phyloP scores from a whole-genome alignment of 2,329 filamentous ascomycete genomes.

The Aulographum hederae region DNA sequence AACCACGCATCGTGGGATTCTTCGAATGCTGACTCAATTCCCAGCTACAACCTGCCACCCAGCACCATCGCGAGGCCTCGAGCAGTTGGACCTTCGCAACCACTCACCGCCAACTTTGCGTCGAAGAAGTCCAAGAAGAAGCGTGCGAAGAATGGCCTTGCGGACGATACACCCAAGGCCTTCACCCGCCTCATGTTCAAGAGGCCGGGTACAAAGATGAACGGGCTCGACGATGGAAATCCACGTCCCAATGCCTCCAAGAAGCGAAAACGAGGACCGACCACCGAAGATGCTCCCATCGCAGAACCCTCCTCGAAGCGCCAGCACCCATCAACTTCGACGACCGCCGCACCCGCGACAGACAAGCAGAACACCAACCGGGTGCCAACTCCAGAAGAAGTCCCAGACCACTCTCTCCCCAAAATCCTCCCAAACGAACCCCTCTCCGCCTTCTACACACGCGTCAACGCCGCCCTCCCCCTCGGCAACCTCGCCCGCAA shows the following conservation, averaged over 20 bases:
- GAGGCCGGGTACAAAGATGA: constrained; percentile 35
- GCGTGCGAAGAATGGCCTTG: no score
- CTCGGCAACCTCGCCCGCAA: constrained; percentile 45
- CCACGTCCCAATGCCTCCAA: constrained; percentile 22
- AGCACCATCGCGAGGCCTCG: constrained; percentile 40
- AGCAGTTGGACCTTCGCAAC: constrained; percentile 11
- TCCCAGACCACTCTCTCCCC: constrained; percentile 24
- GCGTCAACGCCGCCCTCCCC: constrained; percentile 73
- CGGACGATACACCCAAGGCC: constrained; percentile 74
- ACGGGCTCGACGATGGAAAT: constrained; percentile 55
- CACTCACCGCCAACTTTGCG: neutral
- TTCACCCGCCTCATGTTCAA: constrained; percentile 74
- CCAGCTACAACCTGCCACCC: constrained; percentile 40
- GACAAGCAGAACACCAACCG: constrained; percentile 6
- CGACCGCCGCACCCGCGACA: neutral
- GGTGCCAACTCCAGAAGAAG: constrained; percentile 3
- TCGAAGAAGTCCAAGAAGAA: constrained; percentile 12
- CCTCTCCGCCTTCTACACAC: constrained; percentile 60
- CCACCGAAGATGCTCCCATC: no score
- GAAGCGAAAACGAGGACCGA: constrained; percentile 19
- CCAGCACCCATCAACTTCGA: neutral
- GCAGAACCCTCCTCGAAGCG: no score
- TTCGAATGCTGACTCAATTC: constrained; percentile 10
- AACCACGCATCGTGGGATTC: neutral
- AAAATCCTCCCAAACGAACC: constrained; percentile 72